Percentiles rank a stretch among this genome's conserved stretches.
These are phyloP conservation scores for Coleophoma crateriformis DNA, from an alignment of 2,329 filamentous ascomycete species.

Conservation along the genomic window DNA sequence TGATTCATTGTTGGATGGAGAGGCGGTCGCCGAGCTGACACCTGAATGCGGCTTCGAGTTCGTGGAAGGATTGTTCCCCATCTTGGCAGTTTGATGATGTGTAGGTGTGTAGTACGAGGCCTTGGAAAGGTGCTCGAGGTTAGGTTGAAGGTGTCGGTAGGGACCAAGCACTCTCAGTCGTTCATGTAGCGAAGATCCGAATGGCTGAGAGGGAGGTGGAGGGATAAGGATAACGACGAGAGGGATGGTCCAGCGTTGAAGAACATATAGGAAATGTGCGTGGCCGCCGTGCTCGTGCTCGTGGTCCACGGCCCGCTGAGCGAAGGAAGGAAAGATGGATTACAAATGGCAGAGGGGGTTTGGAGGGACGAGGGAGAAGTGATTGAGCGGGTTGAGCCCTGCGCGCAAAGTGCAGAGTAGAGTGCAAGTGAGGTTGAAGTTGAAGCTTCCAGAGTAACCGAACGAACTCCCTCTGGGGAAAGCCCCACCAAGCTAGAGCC, in stretches of 20 bases:
- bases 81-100: slow-evolving; percentile 19
- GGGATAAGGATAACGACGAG: neutral
- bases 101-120: neutral
- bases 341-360: too few species aligned
- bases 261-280: neutral
- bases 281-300: too few species aligned
- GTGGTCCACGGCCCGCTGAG: too few species aligned
- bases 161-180: slow-evolving; percentile 1
- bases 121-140: neutral
- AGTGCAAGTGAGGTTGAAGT: too few species aligned
- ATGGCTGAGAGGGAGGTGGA: neutral
- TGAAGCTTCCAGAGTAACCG: too few species aligned
- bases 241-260: neutral
- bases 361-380: too few species aligned
- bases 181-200: neutral
- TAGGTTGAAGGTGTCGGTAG: too few species aligned
- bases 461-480: too few species aligned
- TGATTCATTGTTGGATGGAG: slow-evolving; percentile 22
- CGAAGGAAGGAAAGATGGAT: too few species aligned
- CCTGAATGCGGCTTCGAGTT: slow-evolving; percentile 26
- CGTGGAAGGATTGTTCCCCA: slow-evolving; percentile 41
- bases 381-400: too few species aligned
- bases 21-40: slow-evolving; percentile 20
- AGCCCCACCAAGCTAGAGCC: too few species aligned
- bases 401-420: too few species aligned